Percentiles rank a stretch among this genome's conserved stretches.
phyloP scores from a whole-genome alignment of 768 basidiomycete genomes.

The Mycena floridula region DNA sequence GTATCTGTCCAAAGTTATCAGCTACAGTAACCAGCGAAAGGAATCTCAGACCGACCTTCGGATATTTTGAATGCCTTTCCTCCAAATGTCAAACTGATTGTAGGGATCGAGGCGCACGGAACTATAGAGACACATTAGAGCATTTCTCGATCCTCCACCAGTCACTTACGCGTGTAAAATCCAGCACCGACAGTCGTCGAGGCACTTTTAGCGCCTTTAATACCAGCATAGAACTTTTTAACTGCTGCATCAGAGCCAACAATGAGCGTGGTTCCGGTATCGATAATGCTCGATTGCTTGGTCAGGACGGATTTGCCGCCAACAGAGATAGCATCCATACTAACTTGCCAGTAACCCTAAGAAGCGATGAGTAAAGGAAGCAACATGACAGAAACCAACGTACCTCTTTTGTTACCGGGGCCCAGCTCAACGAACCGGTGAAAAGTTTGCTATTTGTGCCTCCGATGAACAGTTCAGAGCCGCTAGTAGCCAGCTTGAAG shows the following conservation, averaged over 20 bases:
- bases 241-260: background rate
- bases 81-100: background rate
- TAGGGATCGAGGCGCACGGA: background rate
- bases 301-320: background rate
- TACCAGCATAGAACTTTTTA: background rate
- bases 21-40: too few species aligned
- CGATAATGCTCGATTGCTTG: background rate
- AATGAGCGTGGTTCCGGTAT: constrained; percentile 3
- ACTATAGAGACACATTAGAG: too few species aligned
- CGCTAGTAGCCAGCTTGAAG: constrained; percentile 30
- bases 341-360: background rate
- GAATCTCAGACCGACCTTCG: too few species aligned
- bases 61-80: too few species aligned
- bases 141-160: too few species aligned
- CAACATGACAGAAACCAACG: background rate
- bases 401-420: background rate
- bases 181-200: background rate
- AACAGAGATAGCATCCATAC: background rate
- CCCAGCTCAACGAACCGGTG: constrained; percentile 32
- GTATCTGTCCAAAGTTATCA: background rate
- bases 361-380: background rate
- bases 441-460: constrained; percentile 37
- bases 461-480: constrained; percentile 43
- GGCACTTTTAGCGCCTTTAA: background rate
- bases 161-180: too few species aligned